These are phyloP conservation scores for Halophytophthora batemanensis DNA, from an alignment of 352 stramenopile genomes.

Conservation along the genomic window DNA sequence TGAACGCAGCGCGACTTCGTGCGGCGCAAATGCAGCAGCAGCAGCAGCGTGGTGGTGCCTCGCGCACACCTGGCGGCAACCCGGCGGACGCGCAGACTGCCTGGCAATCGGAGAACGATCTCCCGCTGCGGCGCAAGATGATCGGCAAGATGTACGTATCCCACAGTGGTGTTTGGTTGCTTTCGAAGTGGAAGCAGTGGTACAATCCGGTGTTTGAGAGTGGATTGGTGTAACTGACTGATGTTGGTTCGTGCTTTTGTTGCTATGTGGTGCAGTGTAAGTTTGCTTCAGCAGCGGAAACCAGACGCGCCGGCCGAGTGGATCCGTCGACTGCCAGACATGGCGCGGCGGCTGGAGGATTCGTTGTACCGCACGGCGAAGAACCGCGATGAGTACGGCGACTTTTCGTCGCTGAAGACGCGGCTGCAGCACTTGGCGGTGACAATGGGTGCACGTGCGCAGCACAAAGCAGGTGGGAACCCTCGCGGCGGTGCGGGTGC, in stretches of 20 bases:
- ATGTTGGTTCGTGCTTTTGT: constrained; percentile 3
- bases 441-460: constrained; percentile 80
- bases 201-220: too few relatives aligned
- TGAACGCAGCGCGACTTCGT: constrained; percentile 47
- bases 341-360: constrained; percentile 97
- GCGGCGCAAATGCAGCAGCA: constrained; percentile 45
- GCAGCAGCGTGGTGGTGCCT: constrained; percentile 44
- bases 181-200: too few relatives aligned
- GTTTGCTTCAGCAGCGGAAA: constrained; percentile 95
- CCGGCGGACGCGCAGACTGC: constrained; percentile 52
- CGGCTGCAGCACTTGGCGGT: constrained; percentile 95
- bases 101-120: constrained; percentile 87
- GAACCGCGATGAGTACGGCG: constrained; percentile 94
- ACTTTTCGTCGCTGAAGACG: constrained; percentile 95
- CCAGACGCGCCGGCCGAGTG: constrained; percentile 96
- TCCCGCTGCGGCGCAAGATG: constrained; percentile 85
- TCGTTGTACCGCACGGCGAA: constrained; percentile 94
- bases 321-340: constrained; percentile 97
- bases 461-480: constrained; percentile 69
- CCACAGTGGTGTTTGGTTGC: not conserved
- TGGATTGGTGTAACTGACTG: too few relatives aligned
- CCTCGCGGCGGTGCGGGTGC: constrained; percentile 35
- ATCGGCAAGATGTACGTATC: constrained; percentile 87
- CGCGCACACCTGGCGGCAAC: constrained; percentile 29
- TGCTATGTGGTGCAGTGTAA: constrained; percentile 60